Evolutionary conservation across 1,284 basidiomycete genomes (phyloP).

Genomic region (Gomphus sp.): DNA sequence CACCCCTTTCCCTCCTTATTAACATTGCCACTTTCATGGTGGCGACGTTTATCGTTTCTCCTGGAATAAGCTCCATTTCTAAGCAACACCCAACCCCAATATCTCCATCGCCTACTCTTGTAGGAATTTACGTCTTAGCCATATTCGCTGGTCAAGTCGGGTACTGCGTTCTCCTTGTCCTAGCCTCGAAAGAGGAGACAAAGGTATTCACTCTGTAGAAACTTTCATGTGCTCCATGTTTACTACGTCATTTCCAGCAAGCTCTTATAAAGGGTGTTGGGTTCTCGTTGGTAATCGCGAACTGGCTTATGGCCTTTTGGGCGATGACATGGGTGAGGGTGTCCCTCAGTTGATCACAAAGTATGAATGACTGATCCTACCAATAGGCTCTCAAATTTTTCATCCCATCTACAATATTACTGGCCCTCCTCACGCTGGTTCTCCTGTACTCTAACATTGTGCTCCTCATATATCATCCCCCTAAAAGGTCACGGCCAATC

Average conservation of each 20-base stretch:
- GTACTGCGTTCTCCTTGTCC: constrained; percentile 69
- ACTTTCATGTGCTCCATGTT: no score
- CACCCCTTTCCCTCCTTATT: constrained; percentile 67
- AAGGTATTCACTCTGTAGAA: constrained; percentile 40
- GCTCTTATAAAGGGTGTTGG: constrained; percentile 73
- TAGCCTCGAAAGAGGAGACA: constrained; percentile 67
- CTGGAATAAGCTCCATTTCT: constrained; percentile 48
- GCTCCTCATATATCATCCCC: constrained; percentile 56
- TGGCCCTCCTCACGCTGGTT: constrained; percentile 49
- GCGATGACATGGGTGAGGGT: constrained; percentile 66
- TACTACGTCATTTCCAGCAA: constrained; percentile 26
- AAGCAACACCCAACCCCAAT: constrained; percentile 59
- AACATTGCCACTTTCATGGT: constrained; percentile 54
- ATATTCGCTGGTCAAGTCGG: constrained; percentile 63
- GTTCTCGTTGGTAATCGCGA: constrained; percentile 66
- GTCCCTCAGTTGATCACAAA: background rate
- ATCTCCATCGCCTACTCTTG: constrained; percentile 55
- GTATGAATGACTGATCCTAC: background rate
- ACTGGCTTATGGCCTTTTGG: constrained; percentile 80
- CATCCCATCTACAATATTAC: constrained; percentile 48
- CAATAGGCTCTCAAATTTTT: constrained; percentile 52
- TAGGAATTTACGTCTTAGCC: constrained; percentile 57
- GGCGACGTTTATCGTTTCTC: constrained; percentile 45
- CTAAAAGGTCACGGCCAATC: constrained; percentile 44
- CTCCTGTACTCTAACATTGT: constrained; percentile 60